phyloP scores from a whole-genome alignment of 768 basidiomycete species.

The Scleroderma bovista region DNA sequence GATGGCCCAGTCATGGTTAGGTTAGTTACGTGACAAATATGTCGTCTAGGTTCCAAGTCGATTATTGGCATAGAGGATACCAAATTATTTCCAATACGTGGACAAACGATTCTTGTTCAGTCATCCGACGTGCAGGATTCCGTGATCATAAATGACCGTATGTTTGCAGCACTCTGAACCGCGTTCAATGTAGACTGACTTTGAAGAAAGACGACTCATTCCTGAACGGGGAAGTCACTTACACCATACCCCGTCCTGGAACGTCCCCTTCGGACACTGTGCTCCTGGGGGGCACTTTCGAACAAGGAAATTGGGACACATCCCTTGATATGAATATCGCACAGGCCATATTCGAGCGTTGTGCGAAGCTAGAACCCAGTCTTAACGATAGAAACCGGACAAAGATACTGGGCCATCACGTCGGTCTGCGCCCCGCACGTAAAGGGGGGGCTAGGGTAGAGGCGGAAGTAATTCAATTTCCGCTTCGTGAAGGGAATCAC shows the following conservation, averaged over 20 bases:
- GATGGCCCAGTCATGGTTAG: too few species aligned
- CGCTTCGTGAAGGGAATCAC: too few species aligned
- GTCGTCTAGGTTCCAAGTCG: slow-evolving; percentile 50
- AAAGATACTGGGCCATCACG: slow-evolving; percentile 48
- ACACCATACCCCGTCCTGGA: slow-evolving; percentile 62
- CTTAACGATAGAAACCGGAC: slow-evolving; percentile 30
- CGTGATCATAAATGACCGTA: slow-evolving; percentile 21
- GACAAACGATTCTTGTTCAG: slow-evolving; percentile 74
- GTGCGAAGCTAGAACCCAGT: slow-evolving; percentile 34
- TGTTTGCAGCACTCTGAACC: neutral
- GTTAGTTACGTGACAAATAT: neutral
- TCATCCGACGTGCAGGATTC: slow-evolving; percentile 55
- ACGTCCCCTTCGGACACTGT: slow-evolving; percentile 35
- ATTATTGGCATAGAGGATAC: slow-evolving; percentile 81
- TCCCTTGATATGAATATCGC: slow-evolving; percentile 38
- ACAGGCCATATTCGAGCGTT: slow-evolving; percentile 41
- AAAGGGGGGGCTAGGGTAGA: slow-evolving; percentile 56
- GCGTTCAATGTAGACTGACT: neutral
- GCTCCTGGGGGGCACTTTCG: slow-evolving; percentile 55
- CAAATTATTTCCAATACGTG: slow-evolving; percentile 68
- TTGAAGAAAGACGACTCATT: slow-evolving; percentile 16
- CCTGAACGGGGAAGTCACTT: slow-evolving; percentile 38
- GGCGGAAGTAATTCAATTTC: too few species aligned
- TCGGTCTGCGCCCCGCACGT: slow-evolving; percentile 53
- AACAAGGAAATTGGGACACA: slow-evolving; percentile 40